phyloP scores from a whole-genome alignment of 2,329 filamentous ascomycete genomes.

The Pleomassaria siparia region DNA sequence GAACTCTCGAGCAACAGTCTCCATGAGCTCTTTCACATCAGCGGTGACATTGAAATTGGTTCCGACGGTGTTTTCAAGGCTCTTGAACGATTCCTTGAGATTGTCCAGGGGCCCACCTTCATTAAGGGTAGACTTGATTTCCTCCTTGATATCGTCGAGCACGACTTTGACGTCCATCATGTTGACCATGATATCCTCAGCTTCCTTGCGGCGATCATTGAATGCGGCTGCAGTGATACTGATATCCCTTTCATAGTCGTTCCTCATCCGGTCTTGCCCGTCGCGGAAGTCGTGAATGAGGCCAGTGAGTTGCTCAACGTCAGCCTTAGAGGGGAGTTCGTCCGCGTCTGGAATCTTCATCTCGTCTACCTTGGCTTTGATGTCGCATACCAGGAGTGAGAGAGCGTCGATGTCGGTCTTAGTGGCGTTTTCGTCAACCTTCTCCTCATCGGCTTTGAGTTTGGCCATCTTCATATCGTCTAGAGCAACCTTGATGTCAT shows the following conservation, averaged over 20 bases:
- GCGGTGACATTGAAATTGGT: conserved; percentile 46
- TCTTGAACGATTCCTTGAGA: conserved; percentile 63
- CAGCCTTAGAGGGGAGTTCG: conserved; percentile 72
- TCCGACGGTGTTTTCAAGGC: conserved; percentile 67
- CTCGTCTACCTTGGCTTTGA: conserved; percentile 76
- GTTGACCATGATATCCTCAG: conserved; percentile 73
- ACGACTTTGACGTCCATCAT: conserved; percentile 77
- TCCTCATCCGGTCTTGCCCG: conserved; percentile 67
- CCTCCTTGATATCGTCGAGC: conserved; percentile 75
- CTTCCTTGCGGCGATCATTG: conserved; percentile 82
- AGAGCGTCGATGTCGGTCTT: conserved; percentile 82
- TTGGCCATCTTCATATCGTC: conserved; percentile 63
- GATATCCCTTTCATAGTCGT: conserved; percentile 72
- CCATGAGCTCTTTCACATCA: conserved; percentile 63
- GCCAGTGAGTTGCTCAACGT: conserved; percentile 65
- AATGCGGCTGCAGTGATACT: conserved; percentile 76
- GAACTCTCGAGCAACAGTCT: conserved; percentile 80
- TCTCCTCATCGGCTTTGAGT: conserved; percentile 54
- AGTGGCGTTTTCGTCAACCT: conserved; percentile 61
- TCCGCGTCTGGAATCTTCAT: conserved; percentile 71
- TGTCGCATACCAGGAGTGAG: conserved; percentile 78
- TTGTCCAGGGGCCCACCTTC: conserved; percentile 68
- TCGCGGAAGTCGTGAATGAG: conserved; percentile 55
- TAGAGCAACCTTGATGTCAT: conserved; percentile 72
- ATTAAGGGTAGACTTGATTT: conserved; percentile 74